Evolutionary conservation across 164 flowering plant species (phyloP).

Genomic region (Magnolia officinalis): DNA sequence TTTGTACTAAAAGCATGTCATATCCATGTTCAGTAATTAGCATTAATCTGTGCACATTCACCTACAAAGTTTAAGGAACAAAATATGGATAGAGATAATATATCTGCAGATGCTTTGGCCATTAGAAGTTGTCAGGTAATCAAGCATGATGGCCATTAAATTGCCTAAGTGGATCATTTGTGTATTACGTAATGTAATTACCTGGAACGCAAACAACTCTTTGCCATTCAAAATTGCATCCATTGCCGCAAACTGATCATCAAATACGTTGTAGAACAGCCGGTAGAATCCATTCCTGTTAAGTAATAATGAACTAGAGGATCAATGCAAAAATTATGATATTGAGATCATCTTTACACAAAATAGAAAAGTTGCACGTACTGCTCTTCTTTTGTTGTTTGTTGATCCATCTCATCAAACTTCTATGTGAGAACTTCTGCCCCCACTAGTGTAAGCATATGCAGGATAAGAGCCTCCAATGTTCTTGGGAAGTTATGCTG

Average conservation of each 20-base stretch:
- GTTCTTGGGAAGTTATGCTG: slow-evolving; percentile 93
- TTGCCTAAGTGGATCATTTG: not conserved
- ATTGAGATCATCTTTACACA: not conserved
- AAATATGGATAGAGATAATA: not conserved
- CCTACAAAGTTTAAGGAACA: not conserved
- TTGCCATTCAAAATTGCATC: slow-evolving; percentile 71
- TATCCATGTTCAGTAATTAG: too few species aligned
- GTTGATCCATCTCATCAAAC: slow-evolving; percentile 85
- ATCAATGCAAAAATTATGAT: not conserved
- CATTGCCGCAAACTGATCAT: slow-evolving; percentile 84
- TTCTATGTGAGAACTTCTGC: slow-evolving; percentile 89
- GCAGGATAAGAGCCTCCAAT: slow-evolving; percentile 76
- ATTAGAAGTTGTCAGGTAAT: not conserved
- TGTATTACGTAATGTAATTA: slow-evolving; percentile 15
- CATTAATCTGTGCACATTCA: too few species aligned
- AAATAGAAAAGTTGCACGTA: slow-evolving; percentile 14
- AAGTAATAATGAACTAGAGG: not conserved
- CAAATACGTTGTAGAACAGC: slow-evolving; percentile 74
- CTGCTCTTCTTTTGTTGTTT: slow-evolving; percentile 55
- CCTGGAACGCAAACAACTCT: slow-evolving; percentile 80
- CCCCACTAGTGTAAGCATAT: slow-evolving; percentile 81
- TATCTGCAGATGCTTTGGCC: not conserved
- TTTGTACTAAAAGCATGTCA: too few species aligned
- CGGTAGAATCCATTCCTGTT: slow-evolving; percentile 75
- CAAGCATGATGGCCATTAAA: not conserved